Percentiles rank a stretch among this genome's conserved stretches.
phyloP scores from a whole-genome alignment of 306 rosid species.

The Myrica gale region DNA sequence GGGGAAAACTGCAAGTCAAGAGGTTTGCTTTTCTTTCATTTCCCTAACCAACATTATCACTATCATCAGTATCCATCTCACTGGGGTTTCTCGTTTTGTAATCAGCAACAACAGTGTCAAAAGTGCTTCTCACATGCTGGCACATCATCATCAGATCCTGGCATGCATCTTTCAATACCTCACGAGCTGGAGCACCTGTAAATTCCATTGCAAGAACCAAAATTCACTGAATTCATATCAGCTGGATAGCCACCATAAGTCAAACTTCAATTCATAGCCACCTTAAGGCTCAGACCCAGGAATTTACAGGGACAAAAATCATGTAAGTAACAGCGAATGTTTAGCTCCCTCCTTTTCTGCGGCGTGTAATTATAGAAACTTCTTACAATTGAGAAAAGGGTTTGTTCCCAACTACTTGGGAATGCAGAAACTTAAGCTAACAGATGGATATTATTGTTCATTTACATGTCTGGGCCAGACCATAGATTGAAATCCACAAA shows the following conservation, averaged over 20 bases:
- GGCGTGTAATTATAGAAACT: not conserved
- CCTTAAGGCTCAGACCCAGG: not conserved
- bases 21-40: not conserved
- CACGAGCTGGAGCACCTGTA: constrained; percentile 70
- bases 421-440: not conserved
- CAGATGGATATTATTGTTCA: not conserved
- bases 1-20: not conserved
- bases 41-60: constrained; percentile 30
- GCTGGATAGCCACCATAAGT: constrained; percentile 5
- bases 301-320: not conserved
- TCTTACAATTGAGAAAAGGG: not conserved
- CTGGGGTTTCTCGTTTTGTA: constrained; percentile 33
- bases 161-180: constrained; percentile 65
- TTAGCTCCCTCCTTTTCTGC: not conserved
- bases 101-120: constrained; percentile 63
- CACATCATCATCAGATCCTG: constrained; percentile 74
- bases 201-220: constrained; percentile 7
- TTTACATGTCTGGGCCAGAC: not conserved
- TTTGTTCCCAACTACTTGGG: not conserved
- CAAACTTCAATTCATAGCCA: not conserved
- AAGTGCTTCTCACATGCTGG: constrained; percentile 65
- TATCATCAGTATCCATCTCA: not conserved
- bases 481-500: not conserved
- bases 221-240: not conserved
- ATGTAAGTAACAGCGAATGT: not conserved